Evolutionary conservation across 148 eudicot genomes (phyloP).

Genomic region (Fagopyrum homotropicum): DNA sequence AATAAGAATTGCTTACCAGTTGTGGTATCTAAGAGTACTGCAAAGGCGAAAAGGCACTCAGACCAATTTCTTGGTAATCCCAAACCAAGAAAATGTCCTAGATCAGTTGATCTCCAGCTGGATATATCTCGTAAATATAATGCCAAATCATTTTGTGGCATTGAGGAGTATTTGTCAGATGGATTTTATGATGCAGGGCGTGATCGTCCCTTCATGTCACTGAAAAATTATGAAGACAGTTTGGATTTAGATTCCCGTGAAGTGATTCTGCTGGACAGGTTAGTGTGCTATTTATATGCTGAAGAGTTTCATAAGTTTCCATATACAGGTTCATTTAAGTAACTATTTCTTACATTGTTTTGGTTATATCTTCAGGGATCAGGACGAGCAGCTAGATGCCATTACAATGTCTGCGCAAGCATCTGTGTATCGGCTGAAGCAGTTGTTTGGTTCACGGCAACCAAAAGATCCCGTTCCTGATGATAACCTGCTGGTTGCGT

Average conservation of each 20-base stretch:
- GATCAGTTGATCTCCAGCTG: conserved; percentile 41
- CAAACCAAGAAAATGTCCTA: conserved; percentile 64
- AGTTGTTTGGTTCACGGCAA: conserved; percentile 38
- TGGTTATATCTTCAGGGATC: conserved; percentile 35
- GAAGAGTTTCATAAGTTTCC: not conserved
- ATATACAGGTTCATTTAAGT: not conserved
- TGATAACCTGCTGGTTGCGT: conserved; percentile 66
- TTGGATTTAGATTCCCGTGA: conserved; percentile 70
- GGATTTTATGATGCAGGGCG: conserved; percentile 99
- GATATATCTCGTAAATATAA: conserved; percentile 61
- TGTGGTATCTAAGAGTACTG: conserved; percentile 26
- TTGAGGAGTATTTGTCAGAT: conserved; percentile 70
- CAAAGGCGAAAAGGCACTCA: conserved; percentile 81
- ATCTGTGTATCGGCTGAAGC: conserved; percentile 47
- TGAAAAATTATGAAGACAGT: conserved; percentile 52
- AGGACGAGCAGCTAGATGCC: conserved; percentile 74
- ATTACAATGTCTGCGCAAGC: conserved; percentile 63
- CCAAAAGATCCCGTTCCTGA: conserved; percentile 29
- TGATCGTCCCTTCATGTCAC: conserved; percentile 81
- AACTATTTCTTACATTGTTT: not conserved
- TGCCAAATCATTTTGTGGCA: conserved; percentile 64
- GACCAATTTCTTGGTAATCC: conserved; percentile 71
- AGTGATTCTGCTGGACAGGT: conserved; percentile 90
- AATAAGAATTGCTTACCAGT: conserved; percentile 33
- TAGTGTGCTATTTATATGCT: not conserved